Percentiles rank a stretch among this genome's conserved stretches.
Conservation (phyloP, 345 rosid genomes). For the Populus euphratica region DNA sequence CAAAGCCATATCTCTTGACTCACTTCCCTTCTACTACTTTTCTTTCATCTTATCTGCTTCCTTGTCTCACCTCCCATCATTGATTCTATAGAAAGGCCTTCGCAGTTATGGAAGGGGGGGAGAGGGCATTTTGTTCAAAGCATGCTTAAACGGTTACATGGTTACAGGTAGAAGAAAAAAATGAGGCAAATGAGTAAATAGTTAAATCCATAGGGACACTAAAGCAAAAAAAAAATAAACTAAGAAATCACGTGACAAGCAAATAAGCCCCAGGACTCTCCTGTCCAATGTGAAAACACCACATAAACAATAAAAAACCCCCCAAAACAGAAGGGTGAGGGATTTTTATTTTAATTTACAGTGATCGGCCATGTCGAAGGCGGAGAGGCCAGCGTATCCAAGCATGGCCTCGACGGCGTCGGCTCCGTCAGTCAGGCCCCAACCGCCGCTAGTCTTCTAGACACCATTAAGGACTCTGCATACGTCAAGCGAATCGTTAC, state of each 20-base stretch:
- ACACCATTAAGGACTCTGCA: slow-evolving; percentile 85
- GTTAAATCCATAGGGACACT: background rate
- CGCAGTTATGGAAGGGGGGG: too few species aligned
- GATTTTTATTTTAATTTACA: slow-evolving; percentile 35
- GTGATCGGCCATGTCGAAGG: slow-evolving; percentile 63
- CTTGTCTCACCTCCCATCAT: slow-evolving; percentile 5
- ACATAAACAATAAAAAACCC: slow-evolving; percentile 10
- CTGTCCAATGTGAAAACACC: slow-evolving; percentile 1
- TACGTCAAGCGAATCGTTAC: slow-evolving; percentile 75
- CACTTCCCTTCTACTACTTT: background rate
- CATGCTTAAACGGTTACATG: background rate
- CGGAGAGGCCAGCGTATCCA: too few species aligned
- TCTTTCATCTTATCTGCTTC: slow-evolving; percentile 7
- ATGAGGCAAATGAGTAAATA: background rate
- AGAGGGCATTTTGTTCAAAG: background rate
- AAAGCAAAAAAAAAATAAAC: background rate
- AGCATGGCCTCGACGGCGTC: too few species aligned
- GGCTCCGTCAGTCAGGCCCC: slow-evolving; percentile 79
- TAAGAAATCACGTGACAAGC: background rate
- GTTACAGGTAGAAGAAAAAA: background rate
- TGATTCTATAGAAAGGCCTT: background rate
- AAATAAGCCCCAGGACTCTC: background rate
- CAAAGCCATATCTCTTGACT: too few species aligned
- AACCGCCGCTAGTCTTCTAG: slow-evolving; percentile 94
- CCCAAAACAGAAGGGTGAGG: background rate